Base-by-base conservation (phyloP, 2,329 filamentous ascomycete species). In the Aspergillus clavatus region DNA sequence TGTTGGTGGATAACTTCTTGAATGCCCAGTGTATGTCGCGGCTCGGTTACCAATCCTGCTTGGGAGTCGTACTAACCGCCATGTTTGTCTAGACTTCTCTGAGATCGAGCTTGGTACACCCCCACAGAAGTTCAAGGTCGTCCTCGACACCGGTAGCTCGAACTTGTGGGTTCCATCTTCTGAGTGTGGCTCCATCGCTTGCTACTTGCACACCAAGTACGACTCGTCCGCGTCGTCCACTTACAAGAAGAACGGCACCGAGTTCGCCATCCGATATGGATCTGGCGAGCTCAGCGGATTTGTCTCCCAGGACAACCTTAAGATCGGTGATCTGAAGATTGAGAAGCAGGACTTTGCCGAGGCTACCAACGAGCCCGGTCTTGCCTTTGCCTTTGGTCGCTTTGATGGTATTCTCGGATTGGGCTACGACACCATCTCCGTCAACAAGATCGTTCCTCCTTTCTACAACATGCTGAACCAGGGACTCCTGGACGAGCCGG, bases 111-210 rank as follows among this genome's bases (percentile, higher is more conserved):
- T 98, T 68, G 93, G 93, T 55, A 91, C 84, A 39, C 93, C 93
- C 55, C 84, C 93, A 26, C 93, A 98, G 76, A 79, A 75, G 58
- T 98, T 98, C 83, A 98, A 98, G 81, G 94, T 98, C 57, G 86
- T 98, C 54, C 85, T 98, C 54, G 93, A 98, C 71, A 98, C 93
- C 22, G 93, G 93, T 62, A 96, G 89, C 79, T 97, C 93, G 69
- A 98, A 98, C 78, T 81, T 98, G 53, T 98, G 94, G 94, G 90
- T 98, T 49, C 94, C 94, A 29, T 95, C 90, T 19, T 77, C 81
- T 46, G 79, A 89, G 65, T 98, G 94, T 72, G 84, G 81, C 66
- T 96, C 90, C 66, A 98, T 98, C 65, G 94, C 93, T 55, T 98
- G 93, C 81, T 98, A 91, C 74, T 83, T 98, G 49, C 93, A 98